Conservation (phyloP, 768 basidiomycete genomes). For the Suillus luteus region DNA sequence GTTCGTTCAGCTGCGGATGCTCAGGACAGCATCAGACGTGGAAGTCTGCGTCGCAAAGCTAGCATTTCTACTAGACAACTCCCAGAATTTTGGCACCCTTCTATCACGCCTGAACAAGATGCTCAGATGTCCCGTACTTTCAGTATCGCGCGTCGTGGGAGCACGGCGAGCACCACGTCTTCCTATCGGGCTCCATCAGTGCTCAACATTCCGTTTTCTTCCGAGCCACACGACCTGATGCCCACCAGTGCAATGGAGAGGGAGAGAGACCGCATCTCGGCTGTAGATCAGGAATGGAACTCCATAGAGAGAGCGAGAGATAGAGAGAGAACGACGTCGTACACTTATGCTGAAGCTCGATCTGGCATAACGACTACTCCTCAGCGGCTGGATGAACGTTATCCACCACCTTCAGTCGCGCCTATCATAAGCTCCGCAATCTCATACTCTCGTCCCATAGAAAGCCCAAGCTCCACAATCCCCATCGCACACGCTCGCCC, state of each 20-base stretch:
- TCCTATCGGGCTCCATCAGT: constrained; percentile 45
- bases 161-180: constrained; percentile 52
- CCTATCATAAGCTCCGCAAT: constrained; percentile 9
- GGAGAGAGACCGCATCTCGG: constrained; percentile 29
- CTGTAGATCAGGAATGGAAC: constrained; percentile 32
- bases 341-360: constrained; percentile 28
- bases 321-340: constrained; percentile 19
- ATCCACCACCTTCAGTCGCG: constrained; percentile 6
- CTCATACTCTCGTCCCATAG: not conserved
- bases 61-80: constrained; percentile 37
- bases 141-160: constrained; percentile 46
- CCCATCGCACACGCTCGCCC: not conserved
- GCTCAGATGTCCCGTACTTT: constrained; percentile 42
- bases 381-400: constrained; percentile 24
- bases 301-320: constrained; percentile 28
- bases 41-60: constrained; percentile 35
- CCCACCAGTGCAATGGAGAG: constrained; percentile 25
- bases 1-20: constrained; percentile 25
- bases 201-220: constrained; percentile 41
- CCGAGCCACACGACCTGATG: constrained; percentile 22
- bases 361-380: not conserved
- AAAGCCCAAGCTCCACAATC: not conserved
- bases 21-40: constrained; percentile 26
- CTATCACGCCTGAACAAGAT: constrained; percentile 48
- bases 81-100: constrained; percentile 54